Evolutionary conservation across 2,329 filamentous ascomycete genomes (phyloP).

Genomic region (Laburnicola sp.): DNA sequence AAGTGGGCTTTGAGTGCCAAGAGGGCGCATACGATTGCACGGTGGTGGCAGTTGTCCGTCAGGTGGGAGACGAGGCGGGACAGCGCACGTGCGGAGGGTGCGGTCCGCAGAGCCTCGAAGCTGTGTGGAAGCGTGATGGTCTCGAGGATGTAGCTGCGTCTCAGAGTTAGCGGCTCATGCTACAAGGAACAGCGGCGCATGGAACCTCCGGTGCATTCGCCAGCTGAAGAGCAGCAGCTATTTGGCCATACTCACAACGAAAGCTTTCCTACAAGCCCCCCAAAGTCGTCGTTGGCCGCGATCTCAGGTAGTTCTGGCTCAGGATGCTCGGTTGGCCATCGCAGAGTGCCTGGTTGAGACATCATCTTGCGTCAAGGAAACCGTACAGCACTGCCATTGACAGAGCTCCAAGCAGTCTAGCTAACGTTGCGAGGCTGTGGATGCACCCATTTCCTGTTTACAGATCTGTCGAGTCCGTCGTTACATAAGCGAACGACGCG

Average conservation of each 20-base stretch:
- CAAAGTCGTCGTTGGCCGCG: constrained; percentile 61
- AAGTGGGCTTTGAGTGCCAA: constrained; percentile 80
- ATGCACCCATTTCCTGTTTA: too few species aligned
- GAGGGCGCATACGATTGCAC: constrained; percentile 70
- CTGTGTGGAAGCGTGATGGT: constrained; percentile 66
- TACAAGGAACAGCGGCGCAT: neutral
- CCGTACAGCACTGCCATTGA: too few species aligned
- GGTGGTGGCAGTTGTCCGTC: constrained; percentile 65
- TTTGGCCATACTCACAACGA: constrained; percentile 55
- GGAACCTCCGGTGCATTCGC: neutral
- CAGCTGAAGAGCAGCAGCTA: neutral
- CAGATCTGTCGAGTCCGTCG: too few species aligned
- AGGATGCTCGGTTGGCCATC: constrained; percentile 32
- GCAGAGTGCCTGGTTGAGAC: constrained; percentile 34
- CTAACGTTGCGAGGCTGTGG: too few species aligned
- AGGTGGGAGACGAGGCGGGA: constrained; percentile 68
- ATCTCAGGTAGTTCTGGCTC: constrained; percentile 58
- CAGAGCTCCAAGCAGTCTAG: too few species aligned
- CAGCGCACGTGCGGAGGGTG: constrained; percentile 60
- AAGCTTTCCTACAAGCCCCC: constrained; percentile 67
- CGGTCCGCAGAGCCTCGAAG: constrained; percentile 74
- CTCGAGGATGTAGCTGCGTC: constrained; percentile 52
- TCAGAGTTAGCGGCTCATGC: constrained; percentile 16
- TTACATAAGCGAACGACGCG: too few species aligned
- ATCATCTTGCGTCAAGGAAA: constrained; percentile 20